Base-by-base conservation (phyloP, 768 basidiomycete species). In the Mycena belliarum region DNA sequence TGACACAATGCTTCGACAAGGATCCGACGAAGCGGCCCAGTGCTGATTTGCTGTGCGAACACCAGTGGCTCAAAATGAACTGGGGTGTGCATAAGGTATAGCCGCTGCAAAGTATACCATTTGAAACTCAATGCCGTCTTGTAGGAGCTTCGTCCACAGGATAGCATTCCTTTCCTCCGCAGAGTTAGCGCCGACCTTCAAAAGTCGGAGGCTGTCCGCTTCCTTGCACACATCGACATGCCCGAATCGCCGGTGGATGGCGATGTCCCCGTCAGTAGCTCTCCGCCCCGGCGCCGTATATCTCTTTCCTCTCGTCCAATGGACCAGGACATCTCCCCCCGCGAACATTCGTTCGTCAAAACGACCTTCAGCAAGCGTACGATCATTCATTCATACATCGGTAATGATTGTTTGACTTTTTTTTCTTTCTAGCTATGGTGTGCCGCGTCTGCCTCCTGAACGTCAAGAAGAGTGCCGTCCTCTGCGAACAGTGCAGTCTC, bases 91-190 rank as follows among this genome's bases (percentile, higher is more conserved):
- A 88, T 65, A 87, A 92, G 80, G 94, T 93, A 66, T 49, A 52
- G 32, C n/a, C 8, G 8, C 28, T 45, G 28, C 33, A 21, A 61
- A 38, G 25, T 21, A 45, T 44, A 6, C 46, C 15, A 24, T 29
- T 35, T 28, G 48, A 14, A 45, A 20, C 32, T 24, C 57, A 9
- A 44, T 52, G 48, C 7, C 63, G 26, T 49, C 47, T 49, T 55
- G 18, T 59, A 89, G 87, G 88, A 93, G 64, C 76, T 96, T 28
- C 89, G 92, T 23, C 91, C 90, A 46, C 91, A 97, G 68, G 96
- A 98, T 68, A 95, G 92, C 68, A 91, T 98, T 33, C 96, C 96
- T 11, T 97, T 97, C 80, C 78, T 97, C 14, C 88, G 94, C 28
- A 88, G 95, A 5, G 88, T 97, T 68, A 95, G 93, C 69, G 80